Evolutionary conservation across 352 stramenopile genomes (phyloP).

Genomic region (Phytopythium oedochilum): DNA sequence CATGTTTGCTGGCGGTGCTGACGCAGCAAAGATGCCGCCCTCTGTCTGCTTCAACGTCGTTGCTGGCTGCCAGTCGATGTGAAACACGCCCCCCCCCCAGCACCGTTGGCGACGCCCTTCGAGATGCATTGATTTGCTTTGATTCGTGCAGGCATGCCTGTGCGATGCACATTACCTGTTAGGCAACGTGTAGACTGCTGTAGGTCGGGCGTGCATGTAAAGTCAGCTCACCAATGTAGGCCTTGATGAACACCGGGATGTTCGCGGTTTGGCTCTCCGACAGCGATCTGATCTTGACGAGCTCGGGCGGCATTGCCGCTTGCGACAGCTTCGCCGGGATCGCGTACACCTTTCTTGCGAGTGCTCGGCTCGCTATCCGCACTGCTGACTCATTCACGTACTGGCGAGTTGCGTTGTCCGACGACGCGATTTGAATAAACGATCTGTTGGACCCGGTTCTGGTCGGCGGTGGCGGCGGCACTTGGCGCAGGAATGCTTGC

Average conservation of each 20-base stretch:
- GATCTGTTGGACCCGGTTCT: not conserved
- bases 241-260: not conserved
- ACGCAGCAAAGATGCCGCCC: constrained; percentile 7
- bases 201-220: too few relatives aligned
- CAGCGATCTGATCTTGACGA: not conserved
- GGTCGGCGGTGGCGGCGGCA: not conserved
- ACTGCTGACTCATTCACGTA: not conserved
- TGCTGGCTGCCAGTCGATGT: constrained; percentile 10
- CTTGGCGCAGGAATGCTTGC: not conserved
- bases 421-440: constrained; percentile 9
- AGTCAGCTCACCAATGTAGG: constrained; percentile 15
- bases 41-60: constrained; percentile 1
- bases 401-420: not conserved
- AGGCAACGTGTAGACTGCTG: too few relatives aligned
- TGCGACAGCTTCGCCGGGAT: not conserved
- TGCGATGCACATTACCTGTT: too few relatives aligned
- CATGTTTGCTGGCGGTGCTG: constrained; percentile 1
- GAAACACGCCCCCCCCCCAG: constrained; percentile 1
- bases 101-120: constrained; percentile 12
- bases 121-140: constrained; percentile 14
- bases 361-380: too few relatives aligned
- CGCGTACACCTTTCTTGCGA: constrained; percentile 1
- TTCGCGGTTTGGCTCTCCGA: constrained; percentile 9
- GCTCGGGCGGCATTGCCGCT: constrained; percentile 1
- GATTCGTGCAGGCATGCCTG: constrained; percentile 8